Base-by-base conservation (phyloP, 345 rosid genomes). In the Kandelia obovata region DNA sequence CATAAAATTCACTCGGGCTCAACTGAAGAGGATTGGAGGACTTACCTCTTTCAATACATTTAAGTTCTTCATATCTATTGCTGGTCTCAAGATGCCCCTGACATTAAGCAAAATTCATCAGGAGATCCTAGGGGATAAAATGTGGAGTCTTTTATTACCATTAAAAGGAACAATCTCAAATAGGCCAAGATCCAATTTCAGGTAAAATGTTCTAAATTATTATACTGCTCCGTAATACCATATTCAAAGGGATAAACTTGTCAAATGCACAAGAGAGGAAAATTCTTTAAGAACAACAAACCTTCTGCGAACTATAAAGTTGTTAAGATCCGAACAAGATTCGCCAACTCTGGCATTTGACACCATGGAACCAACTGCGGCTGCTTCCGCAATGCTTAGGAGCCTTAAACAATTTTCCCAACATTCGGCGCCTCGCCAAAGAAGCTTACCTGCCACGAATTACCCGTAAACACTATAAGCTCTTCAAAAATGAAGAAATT, bases 41-140 rank as follows among this genome's bases (percentile, higher is more conserved):
- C 69, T 84, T 88, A 94, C 96, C 65, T 86, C 85, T 75, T 70
- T 79, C 86, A 89, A 74, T 55, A 80, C 61, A 68, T 65, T 55
- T 79, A 88, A 72, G 66, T 81, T 86, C 84, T 88, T 94, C 78
- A 78, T 66, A 73, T 83, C 89, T 62, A 84, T 78, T 43, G 92
- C 97, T 61, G 98, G 98, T 79, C 90, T 84, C 82, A 94, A 75
- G 80, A 94, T 89, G 77, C 98, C 98, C 83, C 98, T 94, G 79
- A 25, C 53, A 25, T 21, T 17, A 59, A 66, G 9, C 15, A 13
- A 62, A 63, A 20, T 43, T 34, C 53, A 64, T 53, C 26, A 71
- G 43, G 51, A 61, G 20, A 34, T 68, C 13, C 46, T 1, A 57
- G 26, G 21, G 35, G 30, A 37, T 51, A 62, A 71, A 37, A 15